Base-by-base conservation (phyloP, 169 alveolate genomes). In the Cryptosporidium xiaoi region DNA sequence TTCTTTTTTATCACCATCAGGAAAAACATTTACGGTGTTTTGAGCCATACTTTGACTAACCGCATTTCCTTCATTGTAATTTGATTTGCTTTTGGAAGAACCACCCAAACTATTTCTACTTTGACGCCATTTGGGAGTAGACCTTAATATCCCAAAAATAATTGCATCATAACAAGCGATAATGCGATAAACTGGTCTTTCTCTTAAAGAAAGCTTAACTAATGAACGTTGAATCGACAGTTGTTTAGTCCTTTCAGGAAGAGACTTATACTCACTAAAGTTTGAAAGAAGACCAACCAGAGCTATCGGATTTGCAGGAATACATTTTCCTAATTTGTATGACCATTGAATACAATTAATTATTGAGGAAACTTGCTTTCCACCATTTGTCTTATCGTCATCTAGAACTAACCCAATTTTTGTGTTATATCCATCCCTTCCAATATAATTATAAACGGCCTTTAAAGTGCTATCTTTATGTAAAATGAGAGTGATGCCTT, bases 221-320 rank as follows among this genome's bases (percentile, higher is more conserved):
- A 77, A 27, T 3, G 87, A 77, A 10, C 87, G 50, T 0, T 77
- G 87, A 34, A 77, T 77, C 2, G 64, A 44, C 20, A 77, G n/a
- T 24, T 77, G 69, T 20, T 56, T 77, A 20, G 34, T 33, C 5
- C 24, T 56, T 10, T 56, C 77, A 8, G 77, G 15, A 8, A 69
- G 40, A 64, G 67, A 69, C 55, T 27, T 48, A 36, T 60, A n/a
- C 40, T 60, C 27, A 2, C 64, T 36, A 60, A 60, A 77, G 18
- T 77, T 50, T 10, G 87, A 77, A 33, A 77, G 51, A 13, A 77
- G 27, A 8, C 87, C 71, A 60, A 77, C 71, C 24, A 77, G 29
- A 4, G 87, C 69, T 40, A 77, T 77, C n/a, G 87, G 87, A 77
- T 77, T 77, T 12, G 87, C 87, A 56, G 87, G 87, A 16, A 77